Base-by-base conservation (phyloP, 805 yeast species). In the Kazachstania bromeliacearum region DNA sequence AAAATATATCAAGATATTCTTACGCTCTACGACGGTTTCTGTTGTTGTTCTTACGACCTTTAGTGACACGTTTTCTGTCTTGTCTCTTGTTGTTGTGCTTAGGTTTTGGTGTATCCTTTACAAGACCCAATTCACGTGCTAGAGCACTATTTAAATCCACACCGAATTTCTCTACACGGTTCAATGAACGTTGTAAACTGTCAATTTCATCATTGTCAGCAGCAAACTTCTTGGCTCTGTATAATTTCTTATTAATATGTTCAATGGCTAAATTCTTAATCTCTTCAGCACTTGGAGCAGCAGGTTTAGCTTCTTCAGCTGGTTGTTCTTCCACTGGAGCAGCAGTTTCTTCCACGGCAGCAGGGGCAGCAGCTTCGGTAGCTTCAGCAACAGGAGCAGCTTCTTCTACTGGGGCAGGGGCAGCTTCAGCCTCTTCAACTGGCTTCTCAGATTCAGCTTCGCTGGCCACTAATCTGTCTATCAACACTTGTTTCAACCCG, bases 401-500 rank as follows among this genome's bases (percentile, higher is more conserved):
- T 8, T 22, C 38, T 19, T 18, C 31, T n/a, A 24, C 35, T 12
- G 33, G 13, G 15, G 33, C 14, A 5, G 35, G 7, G 13, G 28
- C 29, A 7, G 38, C 38, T 6, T 31, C 30, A 31, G 26, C 40
- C 8, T 40, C 34, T 37, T 28, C 44, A 39, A 44, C 34, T 16
- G 32, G 13, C 14, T 5, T 20, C 18, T 13, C 27, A 2, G 14
- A 12, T 5, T 43, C 46, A 53, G 36, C 35, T 12, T 45, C 31
- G 25, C 44, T 46, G 27, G 44, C 42, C 6, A 31, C 31, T 16
- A 82, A 63, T 48, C 92, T 70, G 12, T 71, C 71, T 38, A 82
- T 64, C 46, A 82, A 63, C 35, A 85, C 96, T 29, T 80, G 77
- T 59, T 89, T 89, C 48, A 84, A 77, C 16, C 97, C 97, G 27